Percentiles rank a stretch among this genome's conserved stretches.
These are phyloP conservation scores for Chlorella sp. DNA, from an alignment of 139 green algal species.

Conservation along the genomic window DNA sequence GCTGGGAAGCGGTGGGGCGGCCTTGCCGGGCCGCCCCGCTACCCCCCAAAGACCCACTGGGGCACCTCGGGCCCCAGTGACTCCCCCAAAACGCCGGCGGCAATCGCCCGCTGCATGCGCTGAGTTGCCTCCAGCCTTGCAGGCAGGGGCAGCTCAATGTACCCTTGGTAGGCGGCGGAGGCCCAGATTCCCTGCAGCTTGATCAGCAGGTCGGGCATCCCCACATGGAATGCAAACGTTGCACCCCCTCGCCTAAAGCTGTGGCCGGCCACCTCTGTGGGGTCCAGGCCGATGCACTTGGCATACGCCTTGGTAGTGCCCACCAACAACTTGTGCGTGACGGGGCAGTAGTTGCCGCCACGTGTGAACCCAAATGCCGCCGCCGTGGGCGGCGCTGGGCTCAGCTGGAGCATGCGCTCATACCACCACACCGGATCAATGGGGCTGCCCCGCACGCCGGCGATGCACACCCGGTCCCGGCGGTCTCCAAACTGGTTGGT, in stretches of 20 bases:
- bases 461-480: not conserved
- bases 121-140: too few species aligned
- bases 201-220: not conserved
- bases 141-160: not conserved
- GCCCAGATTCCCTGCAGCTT: constrained; percentile 1
- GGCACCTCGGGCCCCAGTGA: constrained; percentile 51
- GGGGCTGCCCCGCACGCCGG: not conserved
- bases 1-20: not conserved
- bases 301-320: not conserved
- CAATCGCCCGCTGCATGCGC: not conserved
- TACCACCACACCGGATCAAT: not conserved
- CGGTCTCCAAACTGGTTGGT: not conserved
- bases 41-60: constrained; percentile 62
- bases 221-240: not conserved
- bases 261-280: not conserved
- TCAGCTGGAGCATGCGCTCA: not conserved
- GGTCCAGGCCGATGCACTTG: not conserved
- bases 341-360: not conserved
- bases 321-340: not conserved
- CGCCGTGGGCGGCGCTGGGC: not conserved
- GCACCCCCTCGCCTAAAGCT: not conserved
- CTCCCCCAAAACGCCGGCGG: not conserved
- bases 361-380: not conserved
- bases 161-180: not conserved
- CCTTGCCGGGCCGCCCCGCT: too few species aligned